Evolutionary conservation across 2,329 filamentous ascomycete species (phyloP).

Genomic region (Gnomoniopsis smithogilvyi): DNA sequence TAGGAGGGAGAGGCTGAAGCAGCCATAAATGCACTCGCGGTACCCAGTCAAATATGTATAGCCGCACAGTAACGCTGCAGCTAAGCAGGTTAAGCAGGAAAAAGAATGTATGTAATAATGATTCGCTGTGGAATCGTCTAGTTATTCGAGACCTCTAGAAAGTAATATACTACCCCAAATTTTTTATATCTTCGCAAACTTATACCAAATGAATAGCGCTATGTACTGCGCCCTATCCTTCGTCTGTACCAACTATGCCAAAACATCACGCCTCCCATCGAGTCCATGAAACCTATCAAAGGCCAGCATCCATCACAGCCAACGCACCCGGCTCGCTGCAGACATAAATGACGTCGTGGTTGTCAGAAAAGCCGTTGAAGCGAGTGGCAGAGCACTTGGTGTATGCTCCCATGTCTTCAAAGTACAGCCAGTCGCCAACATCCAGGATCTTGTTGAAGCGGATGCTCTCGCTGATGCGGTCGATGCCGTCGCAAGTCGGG

Average conservation of each 20-base stretch:
- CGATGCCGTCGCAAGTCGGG: slow-evolving; percentile 95
- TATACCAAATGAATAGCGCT: too few relatives aligned
- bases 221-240: too few relatives aligned
- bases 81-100: too few relatives aligned
- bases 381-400: slow-evolving; percentile 96
- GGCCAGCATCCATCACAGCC: slow-evolving; percentile 54
- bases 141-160: slow-evolving; percentile 6
- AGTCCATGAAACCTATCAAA: not conserved
- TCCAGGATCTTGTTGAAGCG: slow-evolving; percentile 74
- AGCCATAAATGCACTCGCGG: too few relatives aligned
- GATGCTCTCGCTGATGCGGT: slow-evolving; percentile 83
- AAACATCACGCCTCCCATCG: too few relatives aligned
- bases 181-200: not conserved
- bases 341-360: slow-evolving; percentile 90
- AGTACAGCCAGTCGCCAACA: slow-evolving; percentile 97
- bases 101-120: not conserved
- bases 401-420: slow-evolving; percentile 98
- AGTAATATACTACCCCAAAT: not conserved
- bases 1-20: too few relatives aligned
- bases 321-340: slow-evolving; percentile 87
- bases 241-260: too few relatives aligned
- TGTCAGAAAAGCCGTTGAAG: slow-evolving; percentile 95
- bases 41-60: not conserved
- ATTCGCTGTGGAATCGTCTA: not conserved
- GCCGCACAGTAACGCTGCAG: too few relatives aligned